Percentiles rank a stretch among this genome's conserved stretches.
These are phyloP conservation scores for Boletus speciosus DNA, from an alignment of 768 basidiomycete species.

Conservation along the genomic window DNA sequence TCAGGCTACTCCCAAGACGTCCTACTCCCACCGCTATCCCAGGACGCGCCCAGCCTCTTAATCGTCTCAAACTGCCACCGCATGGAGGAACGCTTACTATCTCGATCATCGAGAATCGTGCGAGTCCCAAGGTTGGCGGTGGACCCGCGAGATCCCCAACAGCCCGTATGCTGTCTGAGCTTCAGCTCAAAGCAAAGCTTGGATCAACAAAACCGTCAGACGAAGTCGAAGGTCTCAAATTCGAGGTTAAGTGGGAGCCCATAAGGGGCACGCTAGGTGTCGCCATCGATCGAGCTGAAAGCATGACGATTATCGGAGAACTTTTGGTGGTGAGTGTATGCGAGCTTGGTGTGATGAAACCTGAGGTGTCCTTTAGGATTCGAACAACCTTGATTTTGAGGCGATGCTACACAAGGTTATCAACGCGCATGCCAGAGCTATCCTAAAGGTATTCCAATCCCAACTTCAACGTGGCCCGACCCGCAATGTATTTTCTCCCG, in stretches of 20 bases:
- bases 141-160: constrained; percentile 53
- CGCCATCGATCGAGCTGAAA: constrained; percentile 47
- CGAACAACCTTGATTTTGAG: constrained; percentile 73
- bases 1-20: constrained; percentile 32
- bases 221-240: constrained; percentile 64
- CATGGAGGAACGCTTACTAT: constrained; percentile 74
- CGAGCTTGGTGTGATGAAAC: background rate
- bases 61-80: constrained; percentile 46
- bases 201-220: constrained; percentile 59
- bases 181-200: constrained; percentile 65
- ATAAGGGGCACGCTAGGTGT: constrained; percentile 64
- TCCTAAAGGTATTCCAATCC: constrained; percentile 54
- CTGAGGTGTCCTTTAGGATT: constrained; percentile 40
- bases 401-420: constrained; percentile 60
- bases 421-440: constrained; percentile 58
- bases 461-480: constrained; percentile 51
- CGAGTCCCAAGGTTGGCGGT: constrained; percentile 34
- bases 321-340: constrained; percentile 54
- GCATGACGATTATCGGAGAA: constrained; percentile 38
- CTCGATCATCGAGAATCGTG: constrained; percentile 57
- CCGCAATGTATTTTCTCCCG: constrained; percentile 56
- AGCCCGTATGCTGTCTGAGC: constrained; percentile 52
- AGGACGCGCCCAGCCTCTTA: constrained; percentile 28
- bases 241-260: constrained; percentile 78
- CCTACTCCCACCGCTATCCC: constrained; percentile 31